A percentile compares a stretch with the other conserved stretches of the same genome.
Conservation (phyloP, 768 basidiomycete genomes). For the Botryobasidium botryosum region DNA sequence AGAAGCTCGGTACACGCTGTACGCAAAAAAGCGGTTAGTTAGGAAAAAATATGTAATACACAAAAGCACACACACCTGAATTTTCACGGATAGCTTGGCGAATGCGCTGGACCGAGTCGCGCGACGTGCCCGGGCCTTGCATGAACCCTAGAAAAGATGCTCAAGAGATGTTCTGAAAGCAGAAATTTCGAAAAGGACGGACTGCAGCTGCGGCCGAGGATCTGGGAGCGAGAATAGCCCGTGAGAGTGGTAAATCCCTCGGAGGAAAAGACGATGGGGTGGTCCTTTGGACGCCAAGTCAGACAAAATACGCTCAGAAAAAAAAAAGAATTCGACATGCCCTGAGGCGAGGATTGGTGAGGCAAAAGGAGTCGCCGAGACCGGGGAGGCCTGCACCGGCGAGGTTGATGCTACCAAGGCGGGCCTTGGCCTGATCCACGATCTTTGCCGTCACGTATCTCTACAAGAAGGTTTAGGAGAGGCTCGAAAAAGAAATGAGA, state of each 20-base stretch:
- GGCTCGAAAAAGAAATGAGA: too few relatives aligned
- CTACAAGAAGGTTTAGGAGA: neutral
- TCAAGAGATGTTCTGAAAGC: too few relatives aligned
- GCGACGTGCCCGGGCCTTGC: slow-evolving; percentile 1
- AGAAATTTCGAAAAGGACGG: too few relatives aligned
- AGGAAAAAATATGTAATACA: neutral
- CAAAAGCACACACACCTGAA: neutral
- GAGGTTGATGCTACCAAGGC: neutral
- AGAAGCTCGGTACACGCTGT: slow-evolving; percentile 1
- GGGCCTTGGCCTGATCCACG: neutral
- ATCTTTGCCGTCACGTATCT: neutral
- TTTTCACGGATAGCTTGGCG: neutral
- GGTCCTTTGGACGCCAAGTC: neutral
- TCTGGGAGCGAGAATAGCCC: slow-evolving; percentile 1
- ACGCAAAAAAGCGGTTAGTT: neutral
- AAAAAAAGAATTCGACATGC: neutral
- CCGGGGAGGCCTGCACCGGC: neutral
- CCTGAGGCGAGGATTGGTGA: neutral
- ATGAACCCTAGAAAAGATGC: too few relatives aligned
- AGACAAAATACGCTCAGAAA: neutral
- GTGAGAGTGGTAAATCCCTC: slow-evolving; percentile 2
- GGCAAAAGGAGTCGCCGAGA: slow-evolving; percentile 2
- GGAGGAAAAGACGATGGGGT: neutral
- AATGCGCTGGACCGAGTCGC: neutral
- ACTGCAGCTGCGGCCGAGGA: slow-evolving; percentile 1